Evolutionary conservation across 495 filamentous ascomycete species (phyloP).

Genomic region (Aspergillus hancockii): DNA sequence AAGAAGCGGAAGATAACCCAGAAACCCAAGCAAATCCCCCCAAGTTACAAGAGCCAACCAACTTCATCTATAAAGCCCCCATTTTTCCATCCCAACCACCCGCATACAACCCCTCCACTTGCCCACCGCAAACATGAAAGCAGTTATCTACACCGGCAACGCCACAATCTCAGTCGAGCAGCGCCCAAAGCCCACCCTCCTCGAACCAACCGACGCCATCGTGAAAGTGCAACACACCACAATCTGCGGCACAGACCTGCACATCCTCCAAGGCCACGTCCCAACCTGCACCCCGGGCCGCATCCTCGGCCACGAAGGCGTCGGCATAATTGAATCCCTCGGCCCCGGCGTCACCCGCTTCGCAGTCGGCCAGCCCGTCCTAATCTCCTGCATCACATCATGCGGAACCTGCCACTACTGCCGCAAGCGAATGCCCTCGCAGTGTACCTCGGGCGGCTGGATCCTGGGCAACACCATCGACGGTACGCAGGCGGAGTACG

Average conservation of each 20-base stretch:
- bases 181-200: constrained; percentile 62
- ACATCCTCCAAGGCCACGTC: constrained; percentile 69
- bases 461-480: constrained; percentile 43
- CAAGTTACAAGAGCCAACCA: no score
- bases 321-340: constrained; percentile 73
- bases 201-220: constrained; percentile 74
- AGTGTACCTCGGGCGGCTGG: constrained; percentile 46
- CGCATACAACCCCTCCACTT: no score
- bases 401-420: constrained; percentile 45
- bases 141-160: constrained; percentile 36
- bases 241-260: constrained; percentile 80
- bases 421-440: constrained; percentile 33
- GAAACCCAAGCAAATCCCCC: no score
- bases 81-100: no score
- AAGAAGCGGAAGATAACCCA: no score
- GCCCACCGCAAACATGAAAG: no score
- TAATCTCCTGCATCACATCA: constrained; percentile 44
- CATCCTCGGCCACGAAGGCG: constrained; percentile 83
- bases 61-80: no score
- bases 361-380: constrained; percentile 39
- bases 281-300: constrained; percentile 70
- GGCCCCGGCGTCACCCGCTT: constrained; percentile 57
- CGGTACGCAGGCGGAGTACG: constrained; percentile 54
- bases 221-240: constrained; percentile 75
- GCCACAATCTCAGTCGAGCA: constrained; percentile 41